Percentiles rank a stretch among this genome's conserved stretches.
Evolutionary conservation across 75 land plant genomes (phyloP).

Genomic region (Ceratopteris richardii): DNA sequence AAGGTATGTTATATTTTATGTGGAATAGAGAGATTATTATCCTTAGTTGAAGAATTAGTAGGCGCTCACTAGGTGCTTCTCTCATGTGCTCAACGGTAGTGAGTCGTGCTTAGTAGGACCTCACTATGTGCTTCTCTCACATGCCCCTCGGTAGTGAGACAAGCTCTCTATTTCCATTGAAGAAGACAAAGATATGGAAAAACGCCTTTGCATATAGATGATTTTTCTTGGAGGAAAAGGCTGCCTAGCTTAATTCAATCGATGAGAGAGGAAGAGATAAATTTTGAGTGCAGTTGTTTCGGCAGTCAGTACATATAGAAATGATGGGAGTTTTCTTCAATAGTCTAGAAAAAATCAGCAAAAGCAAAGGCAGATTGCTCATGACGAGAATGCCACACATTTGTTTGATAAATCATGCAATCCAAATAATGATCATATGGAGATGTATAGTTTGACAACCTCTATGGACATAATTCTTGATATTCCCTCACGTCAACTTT

Average conservation of each 20-base stretch:
- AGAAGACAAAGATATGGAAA: conserved; percentile 66
- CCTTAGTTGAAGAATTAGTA: too few relatives aligned
- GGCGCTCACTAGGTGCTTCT: too few relatives aligned
- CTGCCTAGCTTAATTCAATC: conserved; percentile 3
- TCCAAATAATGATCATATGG: neutral
- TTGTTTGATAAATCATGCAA: neutral
- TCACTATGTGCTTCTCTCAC: too few relatives aligned
- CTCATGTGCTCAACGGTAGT: too few relatives aligned
- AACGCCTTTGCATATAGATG: conserved; percentile 48
- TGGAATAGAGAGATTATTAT: too few relatives aligned
- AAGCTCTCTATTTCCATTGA: too few relatives aligned
- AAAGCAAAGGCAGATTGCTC: neutral
- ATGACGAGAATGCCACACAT: neutral
- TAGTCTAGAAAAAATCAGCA: conserved; percentile 6
- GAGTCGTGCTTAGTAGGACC: too few relatives aligned
- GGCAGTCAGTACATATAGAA: conserved; percentile 47
- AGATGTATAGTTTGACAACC: neutral
- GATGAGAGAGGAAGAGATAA: conserved; percentile 39
- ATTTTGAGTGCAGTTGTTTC: conserved; percentile 49
- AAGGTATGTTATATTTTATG: too few relatives aligned
- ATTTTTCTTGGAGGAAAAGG: conserved; percentile 62
- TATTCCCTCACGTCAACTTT: conserved; percentile 40
- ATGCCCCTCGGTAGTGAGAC: too few relatives aligned
- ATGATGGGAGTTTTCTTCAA: conserved; percentile 74
- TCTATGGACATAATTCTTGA: neutral